Conservation (phyloP, 2,329 filamentous ascomycete species). For the Zalaria obscura region DNA sequence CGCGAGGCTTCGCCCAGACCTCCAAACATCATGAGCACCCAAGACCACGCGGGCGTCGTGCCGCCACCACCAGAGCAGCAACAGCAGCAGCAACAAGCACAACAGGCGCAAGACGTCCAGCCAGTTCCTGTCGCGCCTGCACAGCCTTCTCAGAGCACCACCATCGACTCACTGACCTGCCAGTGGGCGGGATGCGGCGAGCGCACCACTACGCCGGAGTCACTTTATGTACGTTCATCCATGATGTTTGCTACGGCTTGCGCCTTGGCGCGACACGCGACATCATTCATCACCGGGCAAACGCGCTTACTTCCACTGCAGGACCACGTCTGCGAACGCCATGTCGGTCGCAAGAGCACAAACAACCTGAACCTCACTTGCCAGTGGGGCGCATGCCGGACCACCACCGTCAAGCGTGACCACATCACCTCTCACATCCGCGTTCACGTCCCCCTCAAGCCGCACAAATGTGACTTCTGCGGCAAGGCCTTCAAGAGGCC, state of each 20-base stretch:
- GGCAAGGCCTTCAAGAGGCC: constrained; percentile 98
- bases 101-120: no score
- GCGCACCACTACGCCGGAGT: constrained; percentile 41
- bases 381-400: constrained; percentile 92
- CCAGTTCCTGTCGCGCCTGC: constrained; percentile 7
- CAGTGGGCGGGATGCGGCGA: constrained; percentile 51
- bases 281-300: constrained; percentile 1
- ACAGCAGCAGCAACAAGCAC: no score
- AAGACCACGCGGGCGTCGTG: no score
- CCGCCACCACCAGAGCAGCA: no score
- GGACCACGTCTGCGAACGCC: constrained; percentile 97
- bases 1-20: no score
- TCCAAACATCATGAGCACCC: no score
- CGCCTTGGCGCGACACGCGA: not conserved
- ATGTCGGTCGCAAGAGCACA: constrained; percentile 97
- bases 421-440: constrained; percentile 99
- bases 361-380: constrained; percentile 97
- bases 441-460: constrained; percentile 96
- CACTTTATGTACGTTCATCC: constrained; percentile 43
- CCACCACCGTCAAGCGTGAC: constrained; percentile 94
- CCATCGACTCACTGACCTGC: constrained; percentile 36
- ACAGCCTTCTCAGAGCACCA: constrained; percentile 15
- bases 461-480: constrained; percentile 97
- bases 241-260: not conserved
- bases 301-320: constrained; percentile 23